Conservation (phyloP, 2,329 filamentous ascomycete genomes). For the Beauveria scarabaeidicola region DNA sequence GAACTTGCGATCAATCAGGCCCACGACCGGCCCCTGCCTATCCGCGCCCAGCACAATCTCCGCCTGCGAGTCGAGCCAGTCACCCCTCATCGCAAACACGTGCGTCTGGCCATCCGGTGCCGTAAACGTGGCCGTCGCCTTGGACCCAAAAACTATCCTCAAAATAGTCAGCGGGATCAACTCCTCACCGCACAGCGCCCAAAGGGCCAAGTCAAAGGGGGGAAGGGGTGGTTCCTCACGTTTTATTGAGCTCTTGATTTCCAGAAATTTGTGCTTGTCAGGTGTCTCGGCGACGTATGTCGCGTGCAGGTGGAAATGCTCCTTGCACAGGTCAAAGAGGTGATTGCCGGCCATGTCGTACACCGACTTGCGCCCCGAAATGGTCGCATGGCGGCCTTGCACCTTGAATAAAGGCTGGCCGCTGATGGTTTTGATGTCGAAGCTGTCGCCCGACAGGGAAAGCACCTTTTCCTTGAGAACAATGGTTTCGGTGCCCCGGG, state of each 20-base stretch:
- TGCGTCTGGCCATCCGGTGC: slow-evolving; percentile 35
- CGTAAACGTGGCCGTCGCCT: slow-evolving; percentile 50
- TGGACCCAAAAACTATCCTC: slow-evolving; percentile 40
- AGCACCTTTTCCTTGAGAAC: slow-evolving; percentile 53
- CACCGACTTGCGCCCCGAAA: slow-evolving; percentile 48
- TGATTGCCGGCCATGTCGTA: slow-evolving; percentile 43
- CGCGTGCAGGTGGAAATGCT: slow-evolving; percentile 40
- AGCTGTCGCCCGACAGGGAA: slow-evolving; percentile 55
- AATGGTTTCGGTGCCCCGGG: slow-evolving; percentile 37
- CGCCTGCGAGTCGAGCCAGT: slow-evolving; percentile 49
- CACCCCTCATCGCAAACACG: slow-evolving; percentile 49
- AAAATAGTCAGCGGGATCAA: too few relatives aligned
- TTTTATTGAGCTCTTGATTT: slow-evolving; percentile 46
- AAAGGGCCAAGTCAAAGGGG: too few relatives aligned
- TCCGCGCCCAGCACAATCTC: slow-evolving; percentile 44
- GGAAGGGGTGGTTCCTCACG: slow-evolving; percentile 29
- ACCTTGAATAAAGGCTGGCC: slow-evolving; percentile 48
- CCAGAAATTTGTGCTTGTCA: slow-evolving; percentile 38
- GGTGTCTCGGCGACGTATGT: slow-evolving; percentile 43
- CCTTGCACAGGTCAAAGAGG: slow-evolving; percentile 51
- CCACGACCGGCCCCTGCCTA: slow-evolving; percentile 41
- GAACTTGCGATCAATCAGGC: slow-evolving; percentile 49
- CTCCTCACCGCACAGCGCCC: too few relatives aligned
- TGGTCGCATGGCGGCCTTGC: slow-evolving; percentile 43
- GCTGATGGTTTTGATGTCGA: slow-evolving; percentile 49